Conservation (phyloP, 2,329 filamentous ascomycete genomes). For the Tolypocladium amazonense region DNA sequence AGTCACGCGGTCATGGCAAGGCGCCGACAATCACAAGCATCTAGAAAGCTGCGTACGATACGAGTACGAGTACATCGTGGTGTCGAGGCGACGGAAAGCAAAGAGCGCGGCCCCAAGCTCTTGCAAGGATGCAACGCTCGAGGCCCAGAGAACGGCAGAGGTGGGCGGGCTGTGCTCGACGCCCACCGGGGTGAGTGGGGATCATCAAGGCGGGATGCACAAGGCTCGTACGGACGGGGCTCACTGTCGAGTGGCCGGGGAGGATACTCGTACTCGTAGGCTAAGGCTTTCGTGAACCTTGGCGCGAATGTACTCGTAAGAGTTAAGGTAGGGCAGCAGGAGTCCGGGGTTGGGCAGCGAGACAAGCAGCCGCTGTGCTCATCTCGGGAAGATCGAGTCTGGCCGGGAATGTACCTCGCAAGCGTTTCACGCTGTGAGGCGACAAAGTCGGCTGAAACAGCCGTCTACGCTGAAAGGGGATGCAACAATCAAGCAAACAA, state of each 20-base stretch:
- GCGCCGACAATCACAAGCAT: not conserved
- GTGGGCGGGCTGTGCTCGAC: not conserved
- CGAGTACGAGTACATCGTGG: not conserved
- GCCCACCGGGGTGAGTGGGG: not conserved
- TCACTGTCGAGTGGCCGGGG: not conserved
- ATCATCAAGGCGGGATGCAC: not conserved
- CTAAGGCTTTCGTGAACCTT: not conserved
- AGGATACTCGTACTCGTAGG: too few relatives aligned
- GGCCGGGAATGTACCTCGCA: not conserved
- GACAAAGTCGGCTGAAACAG: not conserved
- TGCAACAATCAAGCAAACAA: not conserved
- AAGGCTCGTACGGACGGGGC: not conserved
- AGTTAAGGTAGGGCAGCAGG: not conserved
- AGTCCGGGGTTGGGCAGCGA: not conserved
- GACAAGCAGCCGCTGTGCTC: not conserved
- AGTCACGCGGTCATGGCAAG: too few relatives aligned
- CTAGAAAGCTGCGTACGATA: not conserved
- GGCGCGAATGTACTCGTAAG: not conserved
- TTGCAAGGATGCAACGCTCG: not conserved
- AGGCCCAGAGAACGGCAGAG: not conserved
- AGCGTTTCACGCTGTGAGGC: not conserved
- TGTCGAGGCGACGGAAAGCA: not conserved
- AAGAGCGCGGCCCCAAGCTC: not conserved
- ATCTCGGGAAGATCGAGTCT: not conserved
- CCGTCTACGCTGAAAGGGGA: not conserved